Conservation (phyloP, 345 rosid species). For the Diplotaxis tenuifolia region DNA sequence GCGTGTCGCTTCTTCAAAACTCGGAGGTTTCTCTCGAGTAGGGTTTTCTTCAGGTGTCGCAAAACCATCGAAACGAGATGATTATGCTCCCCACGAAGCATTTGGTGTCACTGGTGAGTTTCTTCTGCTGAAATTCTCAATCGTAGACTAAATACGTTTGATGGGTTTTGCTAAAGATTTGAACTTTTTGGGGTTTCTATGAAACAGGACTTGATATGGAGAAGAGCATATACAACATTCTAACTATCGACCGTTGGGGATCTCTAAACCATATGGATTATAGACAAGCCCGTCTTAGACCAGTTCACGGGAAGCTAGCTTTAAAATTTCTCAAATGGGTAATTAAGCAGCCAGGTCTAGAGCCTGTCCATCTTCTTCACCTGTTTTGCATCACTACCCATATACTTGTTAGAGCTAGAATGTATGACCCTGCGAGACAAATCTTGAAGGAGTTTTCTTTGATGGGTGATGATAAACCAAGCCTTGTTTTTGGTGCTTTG, state of each 20-base stretch:
- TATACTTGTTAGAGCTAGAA: constrained; percentile 78
- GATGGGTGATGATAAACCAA: constrained; percentile 43
- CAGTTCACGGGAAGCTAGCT: constrained; percentile 86
- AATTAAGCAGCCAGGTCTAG: constrained; percentile 65
- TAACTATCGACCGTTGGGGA: constrained; percentile 83
- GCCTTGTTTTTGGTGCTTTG: constrained; percentile 57
- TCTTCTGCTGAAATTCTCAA: constrained; percentile 1
- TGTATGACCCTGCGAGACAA: constrained; percentile 64
- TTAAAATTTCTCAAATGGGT: constrained; percentile 79
- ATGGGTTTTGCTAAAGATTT: constrained; percentile 25
- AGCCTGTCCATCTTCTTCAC: constrained; percentile 54
- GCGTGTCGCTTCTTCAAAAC: constrained; percentile 20
- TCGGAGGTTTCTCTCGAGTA: constrained; percentile 33
- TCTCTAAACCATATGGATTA: constrained; percentile 84
- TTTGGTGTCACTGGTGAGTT: constrained; percentile 38
- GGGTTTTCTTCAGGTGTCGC: constrained; percentile 27
- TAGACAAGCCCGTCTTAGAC: constrained; percentile 61
- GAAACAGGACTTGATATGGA: constrained; percentile 51
- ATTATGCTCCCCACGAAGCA: constrained; percentile 1
- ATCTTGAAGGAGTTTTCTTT: constrained; percentile 54
- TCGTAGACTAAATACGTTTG: background rate
- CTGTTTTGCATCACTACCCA: constrained; percentile 60
- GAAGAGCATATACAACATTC: constrained; percentile 66
- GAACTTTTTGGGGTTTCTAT: background rate
- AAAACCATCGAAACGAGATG: constrained; percentile 28